Conservation (phyloP, 306 rosid species). For the Lotus japonicus region DNA sequence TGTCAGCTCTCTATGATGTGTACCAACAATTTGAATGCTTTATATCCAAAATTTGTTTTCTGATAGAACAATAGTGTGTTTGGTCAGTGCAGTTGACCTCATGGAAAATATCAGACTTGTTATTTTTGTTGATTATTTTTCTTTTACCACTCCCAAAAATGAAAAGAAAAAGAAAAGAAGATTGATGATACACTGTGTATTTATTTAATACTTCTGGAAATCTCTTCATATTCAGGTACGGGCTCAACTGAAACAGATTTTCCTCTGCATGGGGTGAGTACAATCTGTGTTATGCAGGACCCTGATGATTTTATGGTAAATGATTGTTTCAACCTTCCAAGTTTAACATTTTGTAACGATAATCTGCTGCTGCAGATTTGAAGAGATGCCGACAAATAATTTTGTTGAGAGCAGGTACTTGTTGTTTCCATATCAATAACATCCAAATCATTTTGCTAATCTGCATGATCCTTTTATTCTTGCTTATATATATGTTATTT, state of each 20-base stretch:
- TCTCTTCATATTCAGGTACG: slow-evolving; percentile 59
- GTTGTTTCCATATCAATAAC: slow-evolving; percentile 2
- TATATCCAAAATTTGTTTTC: no score
- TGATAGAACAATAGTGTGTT: no score
- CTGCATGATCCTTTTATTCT: background rate
- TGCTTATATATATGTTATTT: background rate
- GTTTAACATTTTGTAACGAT: slow-evolving; percentile 1
- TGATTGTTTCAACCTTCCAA: background rate
- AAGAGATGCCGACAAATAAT: slow-evolving; percentile 96
- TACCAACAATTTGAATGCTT: no score
- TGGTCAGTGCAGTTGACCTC: no score
- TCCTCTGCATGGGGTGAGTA: slow-evolving; percentile 86
- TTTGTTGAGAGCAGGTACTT: slow-evolving; percentile 93
- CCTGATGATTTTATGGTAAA: background rate
- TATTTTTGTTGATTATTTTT: background rate
- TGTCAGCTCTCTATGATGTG: no score
- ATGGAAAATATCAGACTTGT: no score
- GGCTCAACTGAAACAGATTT: slow-evolving; percentile 65
- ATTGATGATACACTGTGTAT: background rate
- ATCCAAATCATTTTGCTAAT: no score
- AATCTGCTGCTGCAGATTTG: slow-evolving; percentile 59
- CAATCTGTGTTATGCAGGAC: slow-evolving; percentile 10
- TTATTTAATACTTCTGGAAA: background rate
- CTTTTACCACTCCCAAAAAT: background rate
- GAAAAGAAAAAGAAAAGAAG: no score